phyloP scores from a whole-genome alignment of 2,329 filamentous ascomycete species.

The Penicillium olsonii region DNA sequence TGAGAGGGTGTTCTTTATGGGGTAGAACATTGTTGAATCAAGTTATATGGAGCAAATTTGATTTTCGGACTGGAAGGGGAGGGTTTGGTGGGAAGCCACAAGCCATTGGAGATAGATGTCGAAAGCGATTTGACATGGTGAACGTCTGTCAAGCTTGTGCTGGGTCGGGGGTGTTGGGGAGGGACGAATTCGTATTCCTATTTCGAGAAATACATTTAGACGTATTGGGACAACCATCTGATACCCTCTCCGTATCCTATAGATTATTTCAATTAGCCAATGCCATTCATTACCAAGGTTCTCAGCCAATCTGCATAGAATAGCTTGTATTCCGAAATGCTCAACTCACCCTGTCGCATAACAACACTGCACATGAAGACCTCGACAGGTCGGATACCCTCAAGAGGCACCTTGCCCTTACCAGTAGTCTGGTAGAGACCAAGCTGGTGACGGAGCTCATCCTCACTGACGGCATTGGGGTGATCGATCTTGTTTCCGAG shows the following conservation, averaged over 20 bases:
- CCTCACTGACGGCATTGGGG: slow-evolving; percentile 91
- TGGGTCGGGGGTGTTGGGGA: not conserved
- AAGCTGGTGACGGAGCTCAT: slow-evolving; percentile 87
- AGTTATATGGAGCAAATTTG: not conserved
- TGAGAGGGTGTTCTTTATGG: not conserved
- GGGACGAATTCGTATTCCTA: not conserved
- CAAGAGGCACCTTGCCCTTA: slow-evolving; percentile 89
- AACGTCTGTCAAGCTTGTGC: not conserved
- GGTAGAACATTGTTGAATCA: not conserved
- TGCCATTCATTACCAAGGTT: not conserved
- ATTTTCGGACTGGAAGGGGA: not conserved
- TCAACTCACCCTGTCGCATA: slow-evolving; percentile 79
- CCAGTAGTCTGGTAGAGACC: slow-evolving; percentile 95
- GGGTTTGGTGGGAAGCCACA: not conserved
- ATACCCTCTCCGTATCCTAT: slow-evolving; percentile 83
- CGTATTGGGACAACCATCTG: slow-evolving; percentile 90
- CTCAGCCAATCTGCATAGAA: not conserved
- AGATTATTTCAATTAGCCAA: not conserved
- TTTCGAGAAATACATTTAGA: slow-evolving; percentile 54
- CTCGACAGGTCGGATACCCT: slow-evolving; percentile 93
- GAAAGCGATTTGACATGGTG: not conserved
- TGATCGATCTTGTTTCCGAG: slow-evolving; percentile 99
- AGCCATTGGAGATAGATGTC: not conserved
- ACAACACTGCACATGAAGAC: slow-evolving; percentile 99
- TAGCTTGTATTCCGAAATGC: not conserved